Evolutionary conservation across 1,139 yeast species (phyloP).

Genomic region (Groenewaldozyma auringiensis): DNA sequence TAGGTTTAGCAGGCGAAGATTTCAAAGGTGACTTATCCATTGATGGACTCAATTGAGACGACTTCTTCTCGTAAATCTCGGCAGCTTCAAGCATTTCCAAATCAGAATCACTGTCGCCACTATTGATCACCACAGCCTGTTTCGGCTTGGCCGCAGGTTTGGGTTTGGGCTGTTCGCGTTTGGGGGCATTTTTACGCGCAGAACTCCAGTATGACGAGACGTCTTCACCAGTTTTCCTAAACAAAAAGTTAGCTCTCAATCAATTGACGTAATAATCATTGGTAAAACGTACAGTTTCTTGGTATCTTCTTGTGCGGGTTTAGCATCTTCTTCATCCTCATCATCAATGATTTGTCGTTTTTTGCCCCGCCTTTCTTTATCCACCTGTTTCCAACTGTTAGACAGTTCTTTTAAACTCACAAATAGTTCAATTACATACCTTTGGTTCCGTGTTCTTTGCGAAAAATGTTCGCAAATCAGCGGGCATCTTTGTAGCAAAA

Average conservation of each 20-base stretch:
- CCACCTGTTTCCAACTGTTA: not conserved
- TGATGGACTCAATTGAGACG: not conserved
- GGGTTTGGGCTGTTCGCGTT: not conserved
- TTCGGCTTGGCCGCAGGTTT: not conserved
- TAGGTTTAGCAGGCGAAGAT: not conserved
- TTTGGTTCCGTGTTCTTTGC: not conserved
- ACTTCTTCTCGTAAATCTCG: slow-evolving; percentile 6
- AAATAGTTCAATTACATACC: not conserved
- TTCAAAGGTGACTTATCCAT: not conserved
- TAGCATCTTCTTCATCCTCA: slow-evolving; percentile 9
- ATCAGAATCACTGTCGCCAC: slow-evolving; percentile 12
- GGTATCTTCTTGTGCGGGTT: not conserved
- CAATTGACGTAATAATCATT: too few relatives aligned
- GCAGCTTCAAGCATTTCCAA: slow-evolving; percentile 13
- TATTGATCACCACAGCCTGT: slow-evolving; percentile 4
- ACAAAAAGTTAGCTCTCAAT: too few relatives aligned
- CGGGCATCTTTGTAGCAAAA: slow-evolving; percentile 3
- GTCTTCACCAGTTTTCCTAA: slow-evolving; percentile 8
- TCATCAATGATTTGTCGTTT: slow-evolving; percentile 8
- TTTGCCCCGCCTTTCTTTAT: slow-evolving; percentile 4
- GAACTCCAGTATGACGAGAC: slow-evolving; percentile 14
- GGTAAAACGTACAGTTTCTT: not conserved
- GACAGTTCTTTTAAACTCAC: not conserved
- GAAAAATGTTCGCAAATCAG: slow-evolving; percentile 6
- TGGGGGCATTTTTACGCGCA: not conserved